Conservation (phyloP, 2,329 filamentous ascomycete species). For the Ilyonectria sp. region DNA sequence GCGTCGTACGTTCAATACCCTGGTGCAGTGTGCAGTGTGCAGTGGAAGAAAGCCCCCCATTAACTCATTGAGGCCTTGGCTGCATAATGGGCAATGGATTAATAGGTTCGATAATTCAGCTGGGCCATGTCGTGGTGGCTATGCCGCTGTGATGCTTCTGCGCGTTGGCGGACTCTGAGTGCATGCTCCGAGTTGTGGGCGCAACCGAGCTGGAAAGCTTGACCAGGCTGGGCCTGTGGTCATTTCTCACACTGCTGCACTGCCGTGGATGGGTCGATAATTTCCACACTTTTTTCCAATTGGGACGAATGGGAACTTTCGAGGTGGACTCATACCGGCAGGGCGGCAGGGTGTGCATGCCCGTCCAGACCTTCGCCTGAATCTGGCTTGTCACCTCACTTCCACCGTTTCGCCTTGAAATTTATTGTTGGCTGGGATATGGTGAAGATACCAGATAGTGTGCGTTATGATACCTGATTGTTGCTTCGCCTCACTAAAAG, state of each 20-base stretch:
- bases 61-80: neutral
- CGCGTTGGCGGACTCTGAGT: neutral
- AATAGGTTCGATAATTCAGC: neutral
- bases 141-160: neutral
- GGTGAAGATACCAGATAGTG: slow-evolving; percentile 1
- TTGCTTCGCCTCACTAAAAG: slow-evolving; percentile 4
- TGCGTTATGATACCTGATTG: neutral
- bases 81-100: neutral
- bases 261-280: slow-evolving; percentile 1
- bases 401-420: neutral
- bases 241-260: neutral
- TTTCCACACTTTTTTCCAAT: slow-evolving; percentile 1
- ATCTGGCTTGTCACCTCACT: neutral
- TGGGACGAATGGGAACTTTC: slow-evolving; percentile 1
- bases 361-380: neutral
- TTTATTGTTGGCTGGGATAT: neutral
- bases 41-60: neutral
- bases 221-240: neutral
- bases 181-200: neutral
- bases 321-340: slow-evolving; percentile 1
- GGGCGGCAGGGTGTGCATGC: neutral
- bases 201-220: too few species aligned
- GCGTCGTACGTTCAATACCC: neutral
- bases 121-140: neutral
- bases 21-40: slow-evolving; percentile 2